Evolutionary conservation across 805 yeast genomes (phyloP).

Genomic region (Naumovozyma dairenensis): DNA sequence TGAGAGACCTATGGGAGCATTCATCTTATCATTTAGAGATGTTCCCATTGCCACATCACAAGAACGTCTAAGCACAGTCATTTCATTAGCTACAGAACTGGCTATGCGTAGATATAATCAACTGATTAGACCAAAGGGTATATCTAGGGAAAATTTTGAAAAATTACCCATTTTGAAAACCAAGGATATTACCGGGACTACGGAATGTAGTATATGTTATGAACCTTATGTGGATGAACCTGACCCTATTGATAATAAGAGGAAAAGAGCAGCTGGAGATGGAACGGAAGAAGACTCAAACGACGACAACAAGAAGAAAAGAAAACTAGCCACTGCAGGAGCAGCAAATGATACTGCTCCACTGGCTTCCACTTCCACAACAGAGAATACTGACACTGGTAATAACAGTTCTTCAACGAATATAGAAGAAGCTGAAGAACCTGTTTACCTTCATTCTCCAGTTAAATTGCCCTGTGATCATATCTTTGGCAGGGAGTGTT

Average conservation of each 20-base stretch:
- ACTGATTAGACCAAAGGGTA: slow-evolving; percentile 41
- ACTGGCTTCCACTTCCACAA: slow-evolving; percentile 3
- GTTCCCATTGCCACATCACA: slow-evolving; percentile 50
- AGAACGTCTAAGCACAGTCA: slow-evolving; percentile 48
- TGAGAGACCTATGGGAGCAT: slow-evolving; percentile 34
- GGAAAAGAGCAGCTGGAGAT: slow-evolving; percentile 11
- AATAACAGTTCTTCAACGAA: slow-evolving; percentile 3
- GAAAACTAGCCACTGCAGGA: slow-evolving; percentile 7
- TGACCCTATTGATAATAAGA: slow-evolving; percentile 3
- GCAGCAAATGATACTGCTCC: slow-evolving; percentile 2
- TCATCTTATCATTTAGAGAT: slow-evolving; percentile 59
- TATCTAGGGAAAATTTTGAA: slow-evolving; percentile 43
- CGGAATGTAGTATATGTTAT: slow-evolving; percentile 54
- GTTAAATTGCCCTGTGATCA: slow-evolving; percentile 78
- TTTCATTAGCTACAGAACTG: slow-evolving; percentile 58
- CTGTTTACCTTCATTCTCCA: slow-evolving; percentile 47
- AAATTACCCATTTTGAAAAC: slow-evolving; percentile 34
- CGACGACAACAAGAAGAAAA: slow-evolving; percentile 14
- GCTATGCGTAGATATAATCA: slow-evolving; percentile 55
- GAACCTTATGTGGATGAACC: slow-evolving; percentile 36
- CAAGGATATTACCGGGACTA: slow-evolving; percentile 25
- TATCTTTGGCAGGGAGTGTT: slow-evolving; percentile 76
- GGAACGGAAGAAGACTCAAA: slow-evolving; percentile 16
- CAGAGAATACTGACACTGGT: not conserved
- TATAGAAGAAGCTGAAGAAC: slow-evolving; percentile 7